phyloP scores from a whole-genome alignment of 2,329 filamentous ascomycete genomes.

The Claviceps maximensis region DNA sequence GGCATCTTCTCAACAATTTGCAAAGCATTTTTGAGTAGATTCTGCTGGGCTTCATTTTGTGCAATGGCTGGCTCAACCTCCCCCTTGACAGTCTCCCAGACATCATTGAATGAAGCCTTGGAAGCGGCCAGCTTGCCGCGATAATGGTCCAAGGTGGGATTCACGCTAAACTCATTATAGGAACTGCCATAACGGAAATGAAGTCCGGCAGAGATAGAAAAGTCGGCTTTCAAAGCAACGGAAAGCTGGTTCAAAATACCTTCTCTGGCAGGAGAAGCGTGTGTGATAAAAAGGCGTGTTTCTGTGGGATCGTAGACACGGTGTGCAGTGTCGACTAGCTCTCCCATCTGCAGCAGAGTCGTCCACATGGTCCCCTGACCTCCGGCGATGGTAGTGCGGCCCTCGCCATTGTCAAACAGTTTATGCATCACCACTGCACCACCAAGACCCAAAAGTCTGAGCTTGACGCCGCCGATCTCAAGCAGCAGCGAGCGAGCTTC shows the following conservation, averaged over 20 bases:
- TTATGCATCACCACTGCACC: conserved; percentile 99
- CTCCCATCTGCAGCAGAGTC: conserved; percentile 92
- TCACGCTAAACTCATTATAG: conserved; percentile 99
- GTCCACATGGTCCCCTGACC: conserved; percentile 99
- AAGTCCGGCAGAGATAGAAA: conserved; percentile 91
- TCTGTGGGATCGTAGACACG: conserved; percentile 97
- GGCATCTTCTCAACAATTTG: conserved; percentile 98
- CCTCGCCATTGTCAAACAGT: conserved; percentile 96
- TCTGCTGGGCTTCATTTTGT: conserved; percentile 88
- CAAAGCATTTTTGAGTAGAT: conserved; percentile 77
- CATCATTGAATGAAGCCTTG: conserved; percentile 96
- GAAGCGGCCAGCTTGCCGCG: conserved; percentile 95
- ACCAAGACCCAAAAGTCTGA: conserved; percentile 82
- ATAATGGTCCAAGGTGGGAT: conserved; percentile 95
- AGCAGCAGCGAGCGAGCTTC: conserved; percentile 92
- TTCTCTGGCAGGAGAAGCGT: conserved; percentile 91
- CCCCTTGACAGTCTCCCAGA: conserved; percentile 95
- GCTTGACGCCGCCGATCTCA: conserved; percentile 89
- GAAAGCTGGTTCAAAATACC: conserved; percentile 96
- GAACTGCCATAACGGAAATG: conserved; percentile 99
- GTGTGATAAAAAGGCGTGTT: conserved; percentile 90
- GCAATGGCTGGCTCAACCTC: conserved; percentile 92
- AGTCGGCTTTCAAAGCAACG: conserved; percentile 93
- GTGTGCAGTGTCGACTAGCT: conserved; percentile 93
- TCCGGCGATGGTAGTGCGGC: conserved; percentile 92